Conservation (phyloP, 2,329 filamentous ascomycete species). For the Hypoxylon rubiginosum region DNA sequence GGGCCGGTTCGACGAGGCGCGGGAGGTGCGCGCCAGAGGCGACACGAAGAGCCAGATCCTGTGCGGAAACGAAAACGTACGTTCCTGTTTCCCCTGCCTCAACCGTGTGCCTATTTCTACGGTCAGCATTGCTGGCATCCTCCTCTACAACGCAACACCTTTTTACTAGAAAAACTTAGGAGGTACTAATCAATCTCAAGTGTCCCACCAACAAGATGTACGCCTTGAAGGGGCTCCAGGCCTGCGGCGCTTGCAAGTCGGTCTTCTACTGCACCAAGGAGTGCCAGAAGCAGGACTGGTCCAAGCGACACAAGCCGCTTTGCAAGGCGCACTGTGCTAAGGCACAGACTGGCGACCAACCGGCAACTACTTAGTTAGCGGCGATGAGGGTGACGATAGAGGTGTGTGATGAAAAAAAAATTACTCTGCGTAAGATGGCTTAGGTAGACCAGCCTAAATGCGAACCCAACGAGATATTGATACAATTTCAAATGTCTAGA, state of each 20-base stretch:
- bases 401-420: background rate
- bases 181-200: constrained; percentile 9
- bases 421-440: background rate
- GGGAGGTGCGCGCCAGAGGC: constrained; percentile 33
- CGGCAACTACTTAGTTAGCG: background rate
- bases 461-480: too few relatives aligned
- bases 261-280: constrained; percentile 43
- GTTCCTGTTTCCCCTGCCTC: background rate
- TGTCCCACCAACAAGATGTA: constrained; percentile 24
- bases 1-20: constrained; percentile 35
- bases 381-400: background rate
- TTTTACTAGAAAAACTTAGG: too few relatives aligned
- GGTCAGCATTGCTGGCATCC: too few relatives aligned
- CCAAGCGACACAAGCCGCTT: constrained; percentile 33
- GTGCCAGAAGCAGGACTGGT: constrained; percentile 39
- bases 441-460: background rate
- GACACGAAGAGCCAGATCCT: constrained; percentile 27
- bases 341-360: background rate
- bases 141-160: too few relatives aligned
- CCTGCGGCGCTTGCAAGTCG: constrained; percentile 26
- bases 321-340: constrained; percentile 22
- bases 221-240: constrained; percentile 15
- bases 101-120: background rate
- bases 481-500: background rate
- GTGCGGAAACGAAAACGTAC: constrained; percentile 39